Evolutionary conservation across 2,329 filamentous ascomycete species (phyloP).

Genomic region (Neophaeococcomyces aloes): DNA sequence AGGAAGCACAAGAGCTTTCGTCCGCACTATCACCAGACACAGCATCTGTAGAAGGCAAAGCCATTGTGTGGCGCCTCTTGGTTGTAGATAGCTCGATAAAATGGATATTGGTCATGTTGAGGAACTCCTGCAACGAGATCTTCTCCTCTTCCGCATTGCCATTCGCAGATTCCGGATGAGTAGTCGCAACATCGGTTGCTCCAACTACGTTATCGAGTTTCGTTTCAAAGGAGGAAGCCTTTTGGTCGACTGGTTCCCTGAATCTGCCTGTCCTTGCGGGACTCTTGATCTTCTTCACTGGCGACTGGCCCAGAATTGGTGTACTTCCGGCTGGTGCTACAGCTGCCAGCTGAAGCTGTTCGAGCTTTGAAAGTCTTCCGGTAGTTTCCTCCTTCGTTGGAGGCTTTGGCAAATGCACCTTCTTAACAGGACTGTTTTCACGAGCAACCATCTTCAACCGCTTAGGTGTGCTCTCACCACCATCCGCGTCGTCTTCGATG

Average conservation of each 20-base stretch:
- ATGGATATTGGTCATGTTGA: conserved; percentile 89
- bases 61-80: conserved; percentile 73
- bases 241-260: conserved; percentile 33
- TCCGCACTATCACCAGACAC: conserved; percentile 34
- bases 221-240: conserved; percentile 22
- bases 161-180: conserved; percentile 10
- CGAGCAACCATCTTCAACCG: conserved; percentile 52
- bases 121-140: conserved; percentile 81
- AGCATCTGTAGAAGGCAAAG: conserved; percentile 9
- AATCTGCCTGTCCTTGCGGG: conserved; percentile 49
- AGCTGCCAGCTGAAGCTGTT: conserved; percentile 35
- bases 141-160: conserved; percentile 37
- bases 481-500: conserved; percentile 45
- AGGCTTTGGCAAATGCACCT: conserved; percentile 57
- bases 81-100: conserved; percentile 99
- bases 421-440: conserved; percentile 67
- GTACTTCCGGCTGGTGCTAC: conserved; percentile 23
- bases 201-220: conserved; percentile 23
- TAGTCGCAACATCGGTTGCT: conserved; percentile 20
- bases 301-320: conserved; percentile 39
- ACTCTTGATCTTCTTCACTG: conserved; percentile 43
- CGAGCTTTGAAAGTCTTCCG: conserved; percentile 40
- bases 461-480: conserved; percentile 48
- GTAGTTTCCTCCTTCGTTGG: conserved; percentile 56
- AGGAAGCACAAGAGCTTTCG: conserved; percentile 12